Evolutionary conservation across 192 early-diverging fungal species (phyloP), one percentile per base, ranked within the genome.

Genomic region (Entomortierella beljakovae): DNA sequence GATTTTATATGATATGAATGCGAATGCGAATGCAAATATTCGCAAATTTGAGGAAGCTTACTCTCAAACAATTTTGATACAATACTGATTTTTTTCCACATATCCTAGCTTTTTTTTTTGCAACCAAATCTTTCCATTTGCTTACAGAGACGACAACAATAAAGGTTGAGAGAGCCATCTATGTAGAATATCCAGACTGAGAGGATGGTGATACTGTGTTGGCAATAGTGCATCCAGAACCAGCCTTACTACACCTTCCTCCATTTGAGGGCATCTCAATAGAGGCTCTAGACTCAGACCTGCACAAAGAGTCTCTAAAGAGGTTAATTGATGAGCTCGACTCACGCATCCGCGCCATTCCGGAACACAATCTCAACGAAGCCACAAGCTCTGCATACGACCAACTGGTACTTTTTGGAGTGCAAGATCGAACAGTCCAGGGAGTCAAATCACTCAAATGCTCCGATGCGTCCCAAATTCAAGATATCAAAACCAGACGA

Each of bases 391-490:
- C 65, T 1, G 43, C 55, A 18, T 68, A 57, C 31, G 55, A 11
- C 25, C 23, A 9, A 16, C 52, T 81, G 70, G 65, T 68, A 57
- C 52, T 81, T 81, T 61, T 49, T 81, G 59, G 80, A 81, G 49
- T 75, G 72, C 33, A 62, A 18, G 6, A 56, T 70, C 28, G 59
- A 62, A 34, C 68, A 1, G 28, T 56, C 68, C 6, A 58, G 48
- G 61, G 48, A 54, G 11, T 38, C 48, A 42, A n/a, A n/a, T n/a
- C n/a, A n/a, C n/a, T 58, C 57, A 22, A 8, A 9, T 18, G 57
- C 25, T 25, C 11, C 10, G 6, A 46, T 40, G 25, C 20, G 52
- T 1, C 64, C 64, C 53, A 67, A 55, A 42, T 67, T 67, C 68
- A 61, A 29, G 68, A 22, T 52, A 15, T 70, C 68, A 51, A 61